A percentile compares a stretch with the other conserved stretches of the same genome.
phyloP scores from a whole-genome alignment of 2,329 filamentous ascomycete species.

The Lasiodiplodia citricola region DNA sequence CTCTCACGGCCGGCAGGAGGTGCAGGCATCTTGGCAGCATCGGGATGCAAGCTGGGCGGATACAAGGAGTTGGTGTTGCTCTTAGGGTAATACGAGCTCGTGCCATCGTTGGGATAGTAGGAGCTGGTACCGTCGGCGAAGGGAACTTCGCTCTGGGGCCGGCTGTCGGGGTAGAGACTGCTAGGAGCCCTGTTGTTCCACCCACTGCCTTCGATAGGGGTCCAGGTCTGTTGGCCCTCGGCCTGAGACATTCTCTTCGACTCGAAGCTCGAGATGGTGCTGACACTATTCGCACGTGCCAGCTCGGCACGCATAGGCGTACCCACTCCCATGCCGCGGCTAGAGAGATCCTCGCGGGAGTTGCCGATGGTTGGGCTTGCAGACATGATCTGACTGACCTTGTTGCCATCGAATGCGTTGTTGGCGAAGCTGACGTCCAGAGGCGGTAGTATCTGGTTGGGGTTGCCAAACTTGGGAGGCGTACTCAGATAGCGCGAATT shows the following conservation, averaged over 20 bases:
- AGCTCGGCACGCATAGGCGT: constrained; percentile 46
- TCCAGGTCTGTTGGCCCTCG: constrained; percentile 43
- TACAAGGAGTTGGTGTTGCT: constrained; percentile 44
- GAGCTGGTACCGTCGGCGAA: constrained; percentile 61
- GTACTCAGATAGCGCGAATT: constrained; percentile 62
- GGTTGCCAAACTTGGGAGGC: constrained; percentile 32
- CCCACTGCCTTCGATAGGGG: constrained; percentile 38
- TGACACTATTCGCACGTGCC: constrained; percentile 43
- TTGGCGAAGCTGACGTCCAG: constrained; percentile 62
- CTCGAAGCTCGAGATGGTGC: constrained; percentile 37
- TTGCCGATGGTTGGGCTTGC: constrained; percentile 73
- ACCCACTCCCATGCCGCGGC: constrained; percentile 31
- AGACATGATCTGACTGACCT: constrained; percentile 69
- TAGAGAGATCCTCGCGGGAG: constrained; percentile 52
- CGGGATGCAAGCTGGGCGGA: constrained; percentile 28
- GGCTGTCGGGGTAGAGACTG: constrained; percentile 52
- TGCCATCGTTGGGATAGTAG: constrained; percentile 57
- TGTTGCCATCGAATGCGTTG: constrained; percentile 58
- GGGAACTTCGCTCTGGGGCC: constrained; percentile 54
- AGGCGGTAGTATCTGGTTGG: constrained; percentile 73
- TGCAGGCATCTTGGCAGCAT: constrained; percentile 34
- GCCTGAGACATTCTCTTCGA: constrained; percentile 34
- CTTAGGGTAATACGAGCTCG: constrained; percentile 56
- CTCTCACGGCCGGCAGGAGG: constrained; percentile 47
- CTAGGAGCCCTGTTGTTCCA: constrained; percentile 43